phyloP scores from a whole-genome alignment of 257 asterid genomes.

The Cruciata laevipes region DNA sequence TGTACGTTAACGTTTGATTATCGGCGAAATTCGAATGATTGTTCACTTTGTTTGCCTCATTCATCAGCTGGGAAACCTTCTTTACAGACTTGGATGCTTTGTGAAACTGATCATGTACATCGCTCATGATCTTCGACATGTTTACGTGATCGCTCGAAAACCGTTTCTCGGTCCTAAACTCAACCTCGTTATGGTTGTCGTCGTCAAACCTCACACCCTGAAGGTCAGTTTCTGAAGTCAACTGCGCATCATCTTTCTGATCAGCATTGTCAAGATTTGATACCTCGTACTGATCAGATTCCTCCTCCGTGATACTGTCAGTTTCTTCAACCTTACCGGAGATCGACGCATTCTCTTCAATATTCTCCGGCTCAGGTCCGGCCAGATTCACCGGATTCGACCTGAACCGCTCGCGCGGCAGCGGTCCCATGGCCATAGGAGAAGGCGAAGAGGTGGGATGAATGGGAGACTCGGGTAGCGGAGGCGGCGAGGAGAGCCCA shows the following conservation, averaged over 20 bases:
- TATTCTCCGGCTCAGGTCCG: slow-evolving; percentile 23
- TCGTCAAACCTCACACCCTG: not conserved
- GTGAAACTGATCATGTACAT: slow-evolving; percentile 79
- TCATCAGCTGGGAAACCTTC: slow-evolving; percentile 73
- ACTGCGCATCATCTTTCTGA: too few species aligned
- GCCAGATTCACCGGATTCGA: slow-evolving; percentile 24
- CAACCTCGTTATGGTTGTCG: slow-evolving; percentile 21
- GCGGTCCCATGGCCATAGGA: slow-evolving; percentile 43
- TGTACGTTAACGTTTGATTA: slow-evolving; percentile 66
- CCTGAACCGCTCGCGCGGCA: slow-evolving; percentile 67
- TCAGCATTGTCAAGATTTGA: slow-evolving; percentile 22
- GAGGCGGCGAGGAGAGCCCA: slow-evolving; percentile 22
- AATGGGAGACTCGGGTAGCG: slow-evolving; percentile 47
- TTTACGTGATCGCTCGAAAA: slow-evolving; percentile 38
- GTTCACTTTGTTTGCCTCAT: slow-evolving; percentile 83
- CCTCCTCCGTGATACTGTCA: slow-evolving; percentile 34
- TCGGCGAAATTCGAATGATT: slow-evolving; percentile 89
- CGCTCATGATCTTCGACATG: slow-evolving; percentile 58
- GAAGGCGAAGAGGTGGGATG: slow-evolving; percentile 81
- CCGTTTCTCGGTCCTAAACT: slow-evolving; percentile 56
- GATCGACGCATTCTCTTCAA: slow-evolving; percentile 32
- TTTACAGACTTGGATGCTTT: slow-evolving; percentile 78
- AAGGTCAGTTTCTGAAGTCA: too few species aligned
- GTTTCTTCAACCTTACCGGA: slow-evolving; percentile 56
- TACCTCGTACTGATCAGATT: slow-evolving; percentile 17